Conservation (phyloP, 495 filamentous ascomycete genomes). For the Penicillium daleae region DNA sequence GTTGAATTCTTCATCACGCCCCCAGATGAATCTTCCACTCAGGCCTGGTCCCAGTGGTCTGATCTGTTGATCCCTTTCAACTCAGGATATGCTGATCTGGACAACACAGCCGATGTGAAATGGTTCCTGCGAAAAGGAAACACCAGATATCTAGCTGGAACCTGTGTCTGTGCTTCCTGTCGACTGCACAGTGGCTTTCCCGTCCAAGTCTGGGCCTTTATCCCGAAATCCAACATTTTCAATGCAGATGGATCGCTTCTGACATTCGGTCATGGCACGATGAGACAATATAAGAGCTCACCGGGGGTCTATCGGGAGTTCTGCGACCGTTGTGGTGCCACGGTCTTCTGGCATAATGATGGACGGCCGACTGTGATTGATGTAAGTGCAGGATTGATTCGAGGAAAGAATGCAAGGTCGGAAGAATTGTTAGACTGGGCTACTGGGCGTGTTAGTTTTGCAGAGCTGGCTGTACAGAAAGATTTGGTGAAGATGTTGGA, state of each 20-base stretch:
- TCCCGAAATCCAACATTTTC: constrained; percentile 63
- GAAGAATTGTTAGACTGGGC: constrained; percentile 66
- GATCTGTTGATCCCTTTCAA: constrained; percentile 58
- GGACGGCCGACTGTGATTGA: constrained; percentile 63
- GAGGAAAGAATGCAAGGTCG: constrained; percentile 55
- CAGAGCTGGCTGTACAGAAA: constrained; percentile 57
- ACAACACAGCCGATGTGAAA: constrained; percentile 48
- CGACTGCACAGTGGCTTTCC: constrained; percentile 66
- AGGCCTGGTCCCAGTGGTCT: constrained; percentile 52
- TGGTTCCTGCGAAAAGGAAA: constrained; percentile 55
- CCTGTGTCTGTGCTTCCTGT: constrained; percentile 68
- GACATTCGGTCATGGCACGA: constrained; percentile 49
- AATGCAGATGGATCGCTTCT: constrained; percentile 42
- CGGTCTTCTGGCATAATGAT: constrained; percentile 66
- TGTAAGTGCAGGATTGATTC: constrained; percentile 65
- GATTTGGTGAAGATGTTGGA: constrained; percentile 40
- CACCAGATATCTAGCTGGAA: constrained; percentile 63
- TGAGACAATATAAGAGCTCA: constrained; percentile 59
- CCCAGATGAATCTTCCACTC: constrained; percentile 43
- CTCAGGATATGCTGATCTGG: constrained; percentile 27
- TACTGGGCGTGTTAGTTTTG: constrained; percentile 61
- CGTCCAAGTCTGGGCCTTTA: constrained; percentile 69
- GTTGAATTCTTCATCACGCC: constrained; percentile 49
- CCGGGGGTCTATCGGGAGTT: constrained; percentile 62
- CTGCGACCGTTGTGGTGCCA: constrained; percentile 66